phyloP scores from a whole-genome alignment of 345 rosid genomes.

The Hibiscus tridactylites region DNA sequence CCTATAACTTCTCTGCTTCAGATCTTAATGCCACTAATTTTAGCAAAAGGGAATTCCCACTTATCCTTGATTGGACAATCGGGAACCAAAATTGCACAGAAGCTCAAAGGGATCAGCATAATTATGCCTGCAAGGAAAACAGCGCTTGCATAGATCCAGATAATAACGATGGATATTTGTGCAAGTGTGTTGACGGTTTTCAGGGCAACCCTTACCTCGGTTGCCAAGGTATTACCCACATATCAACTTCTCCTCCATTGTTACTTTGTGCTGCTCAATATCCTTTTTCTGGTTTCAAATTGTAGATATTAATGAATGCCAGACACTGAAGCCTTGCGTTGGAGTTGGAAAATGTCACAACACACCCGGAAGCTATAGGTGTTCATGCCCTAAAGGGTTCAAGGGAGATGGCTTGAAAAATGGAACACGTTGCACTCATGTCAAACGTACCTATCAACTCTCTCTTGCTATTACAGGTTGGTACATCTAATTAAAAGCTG shows the following conservation, averaged over 20 bases:
- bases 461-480: too few relatives aligned
- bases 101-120: background rate
- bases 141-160: background rate
- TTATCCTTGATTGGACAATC: constrained; percentile 1
- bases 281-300: background rate
- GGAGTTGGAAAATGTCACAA: background rate
- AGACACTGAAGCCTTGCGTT: background rate
- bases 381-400: background rate
- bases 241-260: background rate
- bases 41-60: background rate
- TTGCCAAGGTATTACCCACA: background rate
- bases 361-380: background rate
- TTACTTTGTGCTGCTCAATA: background rate
- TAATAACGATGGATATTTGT: background rate
- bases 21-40: background rate
- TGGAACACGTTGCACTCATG: constrained; percentile 5
- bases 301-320: constrained; percentile 13
- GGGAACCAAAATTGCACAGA: background rate
- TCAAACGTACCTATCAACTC: too few relatives aligned
- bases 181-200: background rate
- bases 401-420: background rate
- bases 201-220: background rate
- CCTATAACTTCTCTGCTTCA: background rate
- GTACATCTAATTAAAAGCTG: background rate
- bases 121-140: background rate